A percentile compares a stretch with the other conserved stretches of the same genome.
Conservation (phyloP, 108 stramenopile species). For the Chaetoceros tenuissimus region DNA sequence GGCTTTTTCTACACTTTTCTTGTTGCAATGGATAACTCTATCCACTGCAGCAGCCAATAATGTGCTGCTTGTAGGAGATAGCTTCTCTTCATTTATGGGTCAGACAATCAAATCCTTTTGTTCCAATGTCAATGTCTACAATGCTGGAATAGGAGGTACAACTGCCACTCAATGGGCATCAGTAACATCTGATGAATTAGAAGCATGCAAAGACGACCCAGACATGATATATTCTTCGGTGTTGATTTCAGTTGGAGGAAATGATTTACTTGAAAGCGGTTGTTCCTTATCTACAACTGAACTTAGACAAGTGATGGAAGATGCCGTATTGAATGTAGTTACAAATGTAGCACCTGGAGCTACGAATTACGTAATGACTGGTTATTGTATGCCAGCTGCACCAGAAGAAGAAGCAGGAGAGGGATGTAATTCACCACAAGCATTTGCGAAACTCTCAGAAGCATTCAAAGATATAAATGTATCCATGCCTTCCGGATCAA, state of each 20-base stretch:
- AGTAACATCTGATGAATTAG: not conserved
- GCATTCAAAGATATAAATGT: not conserved
- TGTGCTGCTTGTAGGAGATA: not conserved
- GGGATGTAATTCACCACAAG: not conserved
- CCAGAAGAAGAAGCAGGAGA: not conserved
- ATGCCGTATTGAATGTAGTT: not conserved
- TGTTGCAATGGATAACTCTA: too few species aligned
- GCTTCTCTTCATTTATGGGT: not conserved
- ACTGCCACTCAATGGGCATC: not conserved
- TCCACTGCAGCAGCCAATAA: not conserved
- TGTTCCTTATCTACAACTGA: not conserved
- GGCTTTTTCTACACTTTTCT: too few species aligned
- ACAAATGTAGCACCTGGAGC: not conserved
- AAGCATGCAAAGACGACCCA: not conserved
- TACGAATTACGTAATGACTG: not conserved
- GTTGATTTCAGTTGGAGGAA: not conserved
- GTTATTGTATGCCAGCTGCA: not conserved
- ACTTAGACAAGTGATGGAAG: not conserved
- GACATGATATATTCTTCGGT: not conserved
- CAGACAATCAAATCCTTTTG: not conserved
- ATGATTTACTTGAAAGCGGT: not conserved
- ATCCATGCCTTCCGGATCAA: not conserved
- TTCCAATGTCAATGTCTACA: not conserved
- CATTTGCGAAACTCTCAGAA: not conserved
- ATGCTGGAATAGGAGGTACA: not conserved